phyloP scores from a whole-genome alignment of 2,329 filamentous ascomycete genomes.

The Chaetomium sp. region DNA sequence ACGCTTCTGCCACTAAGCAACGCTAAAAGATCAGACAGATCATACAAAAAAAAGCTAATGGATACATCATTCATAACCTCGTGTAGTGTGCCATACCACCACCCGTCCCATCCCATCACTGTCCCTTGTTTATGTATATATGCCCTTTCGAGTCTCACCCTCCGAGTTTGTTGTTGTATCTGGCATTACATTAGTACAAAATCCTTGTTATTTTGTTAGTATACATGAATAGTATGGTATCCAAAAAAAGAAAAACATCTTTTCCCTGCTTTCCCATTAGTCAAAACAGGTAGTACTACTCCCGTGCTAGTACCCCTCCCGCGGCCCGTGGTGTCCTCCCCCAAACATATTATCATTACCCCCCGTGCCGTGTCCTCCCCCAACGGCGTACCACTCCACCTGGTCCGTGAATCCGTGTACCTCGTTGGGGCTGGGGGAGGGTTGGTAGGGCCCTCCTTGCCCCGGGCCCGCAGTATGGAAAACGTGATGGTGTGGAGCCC shows the following conservation, averaged over 20 bases:
- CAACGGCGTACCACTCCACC: constrained; percentile 25
- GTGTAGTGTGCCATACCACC: constrained; percentile 22
- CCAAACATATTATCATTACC: constrained; percentile 28
- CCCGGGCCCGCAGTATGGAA: constrained; percentile 18
- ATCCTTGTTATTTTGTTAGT: constrained; percentile 22
- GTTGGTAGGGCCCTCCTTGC: constrained; percentile 17
- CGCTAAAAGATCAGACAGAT: constrained; percentile 16
- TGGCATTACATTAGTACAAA: constrained; percentile 27
- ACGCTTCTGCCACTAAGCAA: background rate
- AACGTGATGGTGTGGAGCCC: constrained; percentile 15
- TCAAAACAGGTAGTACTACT: constrained; percentile 1
- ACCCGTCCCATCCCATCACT: background rate
- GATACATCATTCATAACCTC: constrained; percentile 25
- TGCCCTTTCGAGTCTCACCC: background rate
- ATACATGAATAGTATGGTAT: constrained; percentile 17
- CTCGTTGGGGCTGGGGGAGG: constrained; percentile 20
- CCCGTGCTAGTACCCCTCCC: constrained; percentile 27
- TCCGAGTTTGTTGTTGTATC: constrained; percentile 2
- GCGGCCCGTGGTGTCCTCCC: constrained; percentile 30
- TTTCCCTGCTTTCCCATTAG: background rate
- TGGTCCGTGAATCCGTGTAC: constrained; percentile 24
- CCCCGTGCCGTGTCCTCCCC: constrained; percentile 22
- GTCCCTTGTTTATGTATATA: background rate
- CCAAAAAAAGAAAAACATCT: constrained; percentile 1
- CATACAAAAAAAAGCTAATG: constrained; percentile 14